These are phyloP conservation scores for Pyricularia pennisetigena DNA, from an alignment of 2,329 filamentous ascomycete genomes.

Conservation along the genomic window DNA sequence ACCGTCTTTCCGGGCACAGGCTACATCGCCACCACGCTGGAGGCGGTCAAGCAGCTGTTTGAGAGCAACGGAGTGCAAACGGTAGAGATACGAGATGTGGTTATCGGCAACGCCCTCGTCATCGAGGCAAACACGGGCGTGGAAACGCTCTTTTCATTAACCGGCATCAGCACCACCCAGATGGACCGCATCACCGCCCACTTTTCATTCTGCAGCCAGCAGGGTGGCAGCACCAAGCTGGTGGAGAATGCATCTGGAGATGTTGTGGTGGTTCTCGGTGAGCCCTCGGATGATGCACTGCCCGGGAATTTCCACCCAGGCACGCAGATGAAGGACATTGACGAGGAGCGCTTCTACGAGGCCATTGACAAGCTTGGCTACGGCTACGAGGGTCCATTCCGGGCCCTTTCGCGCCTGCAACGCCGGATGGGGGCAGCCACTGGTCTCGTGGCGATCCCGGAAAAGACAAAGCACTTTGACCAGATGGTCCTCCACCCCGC, in stretches of 20 bases:
- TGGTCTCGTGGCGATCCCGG: neutral
- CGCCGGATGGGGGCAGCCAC: neutral
- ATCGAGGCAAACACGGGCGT: neutral
- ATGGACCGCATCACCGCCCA: neutral
- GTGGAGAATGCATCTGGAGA: neutral
- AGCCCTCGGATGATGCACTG: neutral
- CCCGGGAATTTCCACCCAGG: neutral
- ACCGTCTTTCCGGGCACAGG: constrained; percentile 24
- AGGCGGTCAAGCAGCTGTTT: neutral
- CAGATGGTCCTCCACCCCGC: constrained; percentile 21
- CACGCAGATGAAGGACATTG: neutral
- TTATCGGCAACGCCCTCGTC: neutral
- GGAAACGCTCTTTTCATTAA: neutral
- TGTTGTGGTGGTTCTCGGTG: neutral
- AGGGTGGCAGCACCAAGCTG: neutral
- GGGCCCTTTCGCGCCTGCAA: neutral
- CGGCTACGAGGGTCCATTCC: neutral
- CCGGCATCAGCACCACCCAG: neutral
- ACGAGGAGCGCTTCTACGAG: neutral
- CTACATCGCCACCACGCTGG: neutral
- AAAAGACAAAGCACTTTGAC: neutral
- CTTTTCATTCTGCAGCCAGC: neutral
- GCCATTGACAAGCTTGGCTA: neutral
- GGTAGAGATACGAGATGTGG: neutral
- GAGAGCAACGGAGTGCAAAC: neutral